A percentile compares a stretch with the other conserved stretches of the same genome.
These are phyloP conservation scores for Antarctomyces pellizariae DNA, from an alignment of 495 filamentous ascomycete species.

Conservation along the genomic window DNA sequence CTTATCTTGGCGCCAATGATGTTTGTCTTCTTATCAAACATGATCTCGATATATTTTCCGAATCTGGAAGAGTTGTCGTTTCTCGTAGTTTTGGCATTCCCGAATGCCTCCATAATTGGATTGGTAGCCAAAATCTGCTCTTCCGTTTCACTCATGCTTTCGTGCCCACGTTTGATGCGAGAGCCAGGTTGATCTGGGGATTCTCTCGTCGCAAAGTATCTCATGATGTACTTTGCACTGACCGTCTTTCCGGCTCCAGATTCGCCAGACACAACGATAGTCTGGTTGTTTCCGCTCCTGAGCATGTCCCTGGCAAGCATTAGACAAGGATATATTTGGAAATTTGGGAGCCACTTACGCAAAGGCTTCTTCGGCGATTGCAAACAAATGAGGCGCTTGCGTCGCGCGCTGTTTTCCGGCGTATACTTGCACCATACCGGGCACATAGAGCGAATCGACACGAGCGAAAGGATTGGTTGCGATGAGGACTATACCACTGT, in stretches of 20 bases:
- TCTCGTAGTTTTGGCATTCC: slow-evolving; percentile 94
- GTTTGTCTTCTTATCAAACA: slow-evolving; percentile 88
- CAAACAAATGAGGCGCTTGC: slow-evolving; percentile 93
- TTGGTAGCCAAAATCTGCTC: slow-evolving; percentile 97
- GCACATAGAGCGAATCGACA: slow-evolving; percentile 95
- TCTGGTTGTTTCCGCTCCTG: slow-evolving; percentile 87
- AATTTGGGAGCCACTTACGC: slow-evolving; percentile 33
- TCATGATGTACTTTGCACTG: slow-evolving; percentile 99
- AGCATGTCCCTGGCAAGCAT: slow-evolving; percentile 62
- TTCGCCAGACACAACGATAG: slow-evolving; percentile 94
- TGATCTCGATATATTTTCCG: slow-evolving; percentile 98
- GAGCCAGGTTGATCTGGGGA: slow-evolving; percentile 71
- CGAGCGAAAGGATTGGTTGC: slow-evolving; percentile 96
- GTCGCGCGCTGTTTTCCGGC: slow-evolving; percentile 91
- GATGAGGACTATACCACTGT: slow-evolving; percentile 96
- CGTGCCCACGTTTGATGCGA: slow-evolving; percentile 51
- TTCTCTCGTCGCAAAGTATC: slow-evolving; percentile 96
- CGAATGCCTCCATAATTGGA: slow-evolving; percentile 98
- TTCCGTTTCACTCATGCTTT: slow-evolving; percentile 93
- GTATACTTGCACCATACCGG: slow-evolving; percentile 98
- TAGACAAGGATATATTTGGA: slow-evolving; percentile 3
- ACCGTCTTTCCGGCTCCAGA: slow-evolving; percentile 98
- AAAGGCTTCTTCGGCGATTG: slow-evolving; percentile 97
- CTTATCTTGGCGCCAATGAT: slow-evolving; percentile 96
- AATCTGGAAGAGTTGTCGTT: slow-evolving; percentile 99